phyloP scores from a whole-genome alignment of 371 early-diverging fungal genomes.

The Funneliformis caledonium region DNA sequence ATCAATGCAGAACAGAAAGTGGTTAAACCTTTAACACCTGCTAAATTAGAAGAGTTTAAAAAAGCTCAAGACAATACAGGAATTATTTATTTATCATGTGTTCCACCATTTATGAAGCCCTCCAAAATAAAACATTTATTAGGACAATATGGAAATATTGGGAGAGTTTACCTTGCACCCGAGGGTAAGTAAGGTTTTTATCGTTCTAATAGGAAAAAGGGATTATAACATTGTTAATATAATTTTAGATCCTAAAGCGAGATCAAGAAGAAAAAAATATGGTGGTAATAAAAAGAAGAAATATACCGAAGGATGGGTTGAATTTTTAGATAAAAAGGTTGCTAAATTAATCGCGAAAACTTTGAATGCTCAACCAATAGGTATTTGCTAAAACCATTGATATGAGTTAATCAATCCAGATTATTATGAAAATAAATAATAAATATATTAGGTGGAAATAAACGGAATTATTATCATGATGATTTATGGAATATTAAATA shows the following conservation, averaged over 20 bases:
- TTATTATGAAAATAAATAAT: background rate
- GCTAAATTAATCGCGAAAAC: slow-evolving; percentile 80
- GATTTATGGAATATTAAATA: slow-evolving; percentile 97
- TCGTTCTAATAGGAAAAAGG: background rate
- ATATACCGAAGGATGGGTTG: slow-evolving; percentile 96
- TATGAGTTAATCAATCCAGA: background rate
- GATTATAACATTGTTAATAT: background rate
- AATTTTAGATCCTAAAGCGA: slow-evolving; percentile 57
- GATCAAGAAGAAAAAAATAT: slow-evolving; percentile 67
- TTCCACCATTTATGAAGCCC: slow-evolving; percentile 94
- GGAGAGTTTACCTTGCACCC: slow-evolving; percentile 85
- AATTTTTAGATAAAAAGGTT: slow-evolving; percentile 87
- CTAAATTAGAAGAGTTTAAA: slow-evolving; percentile 74
- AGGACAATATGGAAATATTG: slow-evolving; percentile 74
- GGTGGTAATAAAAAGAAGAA: slow-evolving; percentile 79
- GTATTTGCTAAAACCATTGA: slow-evolving; percentile 33
- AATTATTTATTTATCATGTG: slow-evolving; percentile 86
- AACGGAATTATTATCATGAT: slow-evolving; percentile 80
- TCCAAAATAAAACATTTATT: slow-evolving; percentile 76
- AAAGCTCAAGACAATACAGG: slow-evolving; percentile 77
- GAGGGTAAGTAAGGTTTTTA: slow-evolving; percentile 60
- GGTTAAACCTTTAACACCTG: slow-evolving; percentile 69
- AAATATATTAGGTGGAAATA: slow-evolving; percentile 70
- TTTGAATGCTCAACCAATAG: slow-evolving; percentile 83
- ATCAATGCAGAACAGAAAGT: slow-evolving; percentile 40